phyloP scores from a whole-genome alignment of 306 rosid species.

The Erythrophleum fordii region DNA sequence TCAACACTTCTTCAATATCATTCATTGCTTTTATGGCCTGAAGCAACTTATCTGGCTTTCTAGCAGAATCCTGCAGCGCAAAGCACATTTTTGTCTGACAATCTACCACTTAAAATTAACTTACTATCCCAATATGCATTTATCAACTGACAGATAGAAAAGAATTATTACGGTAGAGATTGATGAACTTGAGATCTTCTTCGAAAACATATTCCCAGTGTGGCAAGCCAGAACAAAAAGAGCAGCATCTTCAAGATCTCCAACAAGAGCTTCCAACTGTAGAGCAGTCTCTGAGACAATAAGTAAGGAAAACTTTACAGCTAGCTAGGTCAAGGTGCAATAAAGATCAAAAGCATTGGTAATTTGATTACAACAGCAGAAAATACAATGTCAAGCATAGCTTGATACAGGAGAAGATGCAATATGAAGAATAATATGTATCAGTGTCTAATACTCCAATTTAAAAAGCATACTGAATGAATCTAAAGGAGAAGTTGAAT shows the following conservation, averaged over 20 bases:
- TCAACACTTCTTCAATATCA: slow-evolving; percentile 60
- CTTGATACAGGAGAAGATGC: slow-evolving; percentile 16
- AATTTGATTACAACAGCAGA: not conserved
- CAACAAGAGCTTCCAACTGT: slow-evolving; percentile 79
- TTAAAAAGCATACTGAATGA: not conserved
- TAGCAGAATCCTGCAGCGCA: slow-evolving; percentile 54
- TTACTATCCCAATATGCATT: slow-evolving; percentile 27
- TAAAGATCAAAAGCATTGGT: slow-evolving; percentile 10
- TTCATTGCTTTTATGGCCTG: slow-evolving; percentile 65
- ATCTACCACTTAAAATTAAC: slow-evolving; percentile 9
- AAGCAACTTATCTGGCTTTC: slow-evolving; percentile 66
- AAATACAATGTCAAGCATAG: not conserved
- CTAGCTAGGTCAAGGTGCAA: slow-evolving; percentile 25
- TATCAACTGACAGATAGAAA: slow-evolving; percentile 12
- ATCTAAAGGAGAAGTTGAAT: not conserved
- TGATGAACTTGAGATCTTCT: slow-evolving; percentile 50
- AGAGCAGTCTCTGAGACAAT: slow-evolving; percentile 72
- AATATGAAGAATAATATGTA: not conserved
- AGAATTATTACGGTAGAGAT: slow-evolving; percentile 47
- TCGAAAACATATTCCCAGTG: slow-evolving; percentile 53
- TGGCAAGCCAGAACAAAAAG: slow-evolving; percentile 59
- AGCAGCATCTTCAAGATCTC: slow-evolving; percentile 88
- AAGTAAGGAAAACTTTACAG: slow-evolving; percentile 47
- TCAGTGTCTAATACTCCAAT: not conserved
- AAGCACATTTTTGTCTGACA: slow-evolving; percentile 28